Percentiles rank a stretch among this genome's conserved stretches.
phyloP scores from a whole-genome alignment of 2,329 filamentous ascomycete species.

The Hirsutella rhossiliensis region DNA sequence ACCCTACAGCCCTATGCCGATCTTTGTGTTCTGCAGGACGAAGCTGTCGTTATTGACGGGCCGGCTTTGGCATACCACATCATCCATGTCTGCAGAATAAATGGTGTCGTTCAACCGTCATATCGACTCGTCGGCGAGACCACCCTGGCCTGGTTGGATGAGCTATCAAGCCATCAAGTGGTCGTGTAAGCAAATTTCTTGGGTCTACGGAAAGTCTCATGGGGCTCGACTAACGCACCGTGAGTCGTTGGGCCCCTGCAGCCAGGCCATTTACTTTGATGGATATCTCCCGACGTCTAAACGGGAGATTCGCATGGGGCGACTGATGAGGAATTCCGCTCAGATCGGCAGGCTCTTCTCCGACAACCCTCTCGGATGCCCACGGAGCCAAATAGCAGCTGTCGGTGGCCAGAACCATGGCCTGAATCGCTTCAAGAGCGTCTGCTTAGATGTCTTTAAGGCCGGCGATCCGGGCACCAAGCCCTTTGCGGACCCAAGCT shows the following conservation, averaged over 20 bases:
- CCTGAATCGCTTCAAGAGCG: neutral
- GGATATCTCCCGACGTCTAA: slow-evolving; percentile 64
- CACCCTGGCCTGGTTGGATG: slow-evolving; percentile 50
- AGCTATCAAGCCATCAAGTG: slow-evolving; percentile 41
- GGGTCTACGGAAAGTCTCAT: no score
- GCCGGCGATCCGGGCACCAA: slow-evolving; percentile 12
- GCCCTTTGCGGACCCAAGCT: slow-evolving; percentile 42
- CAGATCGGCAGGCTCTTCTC: slow-evolving; percentile 37
- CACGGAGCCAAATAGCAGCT: slow-evolving; percentile 8
- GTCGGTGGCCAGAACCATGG: slow-evolving; percentile 1
- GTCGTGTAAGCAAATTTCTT: slow-evolving; percentile 39
- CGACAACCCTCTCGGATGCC: slow-evolving; percentile 14
- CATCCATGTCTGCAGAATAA: slow-evolving; percentile 41
- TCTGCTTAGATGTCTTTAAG: slow-evolving; percentile 13
- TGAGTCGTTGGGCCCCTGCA: neutral
- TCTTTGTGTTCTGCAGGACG: slow-evolving; percentile 25
- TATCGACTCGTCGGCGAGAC: slow-evolving; percentile 51
- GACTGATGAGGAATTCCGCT: slow-evolving; percentile 45
- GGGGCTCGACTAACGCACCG: no score
- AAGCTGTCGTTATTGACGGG: slow-evolving; percentile 55
- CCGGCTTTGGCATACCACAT: slow-evolving; percentile 68
- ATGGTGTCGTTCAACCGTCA: slow-evolving; percentile 42
- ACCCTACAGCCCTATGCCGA: slow-evolving; percentile 41
- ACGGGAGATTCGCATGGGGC: slow-evolving; percentile 43
- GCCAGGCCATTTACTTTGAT: slow-evolving; percentile 69